Evolutionary conservation across 2,329 filamentous ascomycete species (phyloP).

Genomic region (Beauveria sp.): DNA sequence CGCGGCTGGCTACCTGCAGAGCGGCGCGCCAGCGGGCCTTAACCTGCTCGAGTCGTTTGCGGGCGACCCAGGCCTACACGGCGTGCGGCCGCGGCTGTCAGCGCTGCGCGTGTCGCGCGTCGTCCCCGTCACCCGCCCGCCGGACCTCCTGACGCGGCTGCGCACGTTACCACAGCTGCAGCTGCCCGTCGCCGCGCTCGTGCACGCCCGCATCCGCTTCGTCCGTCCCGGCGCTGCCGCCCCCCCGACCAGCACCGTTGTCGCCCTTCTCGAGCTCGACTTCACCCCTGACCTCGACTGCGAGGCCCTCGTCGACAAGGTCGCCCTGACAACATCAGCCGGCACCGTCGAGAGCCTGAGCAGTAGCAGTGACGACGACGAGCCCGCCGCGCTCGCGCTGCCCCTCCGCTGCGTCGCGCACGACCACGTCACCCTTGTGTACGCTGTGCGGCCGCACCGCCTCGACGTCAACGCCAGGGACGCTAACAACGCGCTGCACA

Average conservation of each 20-base stretch:
- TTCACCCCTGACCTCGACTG: conserved; percentile 64
- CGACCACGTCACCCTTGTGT: conserved; percentile 51
- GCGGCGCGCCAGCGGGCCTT: conserved; percentile 59
- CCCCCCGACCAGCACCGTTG: conserved; percentile 51
- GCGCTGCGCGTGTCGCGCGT: conserved; percentile 69
- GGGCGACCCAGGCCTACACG: conserved; percentile 54
- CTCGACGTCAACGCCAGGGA: conserved; percentile 38
- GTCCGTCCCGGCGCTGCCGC: conserved; percentile 51
- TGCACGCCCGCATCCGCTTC: conserved; percentile 68
- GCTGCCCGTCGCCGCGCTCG: conserved; percentile 57
- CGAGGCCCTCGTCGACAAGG: conserved; percentile 52
- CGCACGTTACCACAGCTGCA: conserved; percentile 55
- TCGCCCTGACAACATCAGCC: conserved; percentile 49
- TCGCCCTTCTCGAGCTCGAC: conserved; percentile 67
- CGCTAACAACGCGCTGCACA: conserved; percentile 45
- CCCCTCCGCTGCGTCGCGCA: conserved; percentile 58
- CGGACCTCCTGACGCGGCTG: conserved; percentile 56
- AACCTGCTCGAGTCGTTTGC: conserved; percentile 72
- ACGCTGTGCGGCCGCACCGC: conserved; percentile 31
- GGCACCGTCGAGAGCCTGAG: conserved; percentile 49
- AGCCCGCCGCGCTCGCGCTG: conserved; percentile 38
- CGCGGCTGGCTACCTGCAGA: conserved; percentile 59
- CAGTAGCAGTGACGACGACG: conserved; percentile 5
- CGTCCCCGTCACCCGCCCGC: conserved; percentile 55
- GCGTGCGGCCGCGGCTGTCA: conserved; percentile 59